A percentile compares a stretch with the other conserved stretches of the same genome.
These are phyloP conservation scores for Colletotrichum euphorbiae DNA, from an alignment of 2,329 filamentous ascomycete species.

Conservation along the genomic window DNA sequence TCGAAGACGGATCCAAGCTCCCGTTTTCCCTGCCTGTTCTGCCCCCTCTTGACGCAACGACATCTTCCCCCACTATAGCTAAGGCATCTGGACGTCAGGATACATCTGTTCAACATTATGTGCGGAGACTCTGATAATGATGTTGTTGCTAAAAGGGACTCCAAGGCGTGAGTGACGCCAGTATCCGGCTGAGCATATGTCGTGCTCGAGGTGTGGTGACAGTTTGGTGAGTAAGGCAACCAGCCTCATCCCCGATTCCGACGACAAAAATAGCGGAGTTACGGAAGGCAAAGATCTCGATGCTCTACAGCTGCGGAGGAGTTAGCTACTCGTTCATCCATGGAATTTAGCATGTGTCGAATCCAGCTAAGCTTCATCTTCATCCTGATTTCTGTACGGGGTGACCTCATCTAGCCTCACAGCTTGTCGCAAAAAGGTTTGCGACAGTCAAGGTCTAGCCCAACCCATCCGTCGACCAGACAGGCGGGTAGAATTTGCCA, in stretches of 20 bases:
- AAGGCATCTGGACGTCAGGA: background rate
- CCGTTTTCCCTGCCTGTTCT: background rate
- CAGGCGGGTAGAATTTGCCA: background rate
- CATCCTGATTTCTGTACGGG: background rate
- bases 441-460: background rate
- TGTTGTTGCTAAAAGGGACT: background rate
- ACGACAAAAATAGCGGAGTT: background rate
- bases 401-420: background rate
- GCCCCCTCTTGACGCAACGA: background rate
- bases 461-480: background rate
- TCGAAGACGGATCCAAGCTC: conserved; percentile 22
- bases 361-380: background rate
- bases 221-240: background rate
- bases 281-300: conserved; percentile 1
- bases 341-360: conserved; percentile 4
- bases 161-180: background rate
- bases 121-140: background rate
- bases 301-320: background rate
- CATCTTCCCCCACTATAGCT: conserved; percentile 1
- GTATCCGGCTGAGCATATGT: background rate
- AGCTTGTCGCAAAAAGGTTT: background rate
- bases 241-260: background rate
- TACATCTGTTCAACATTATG: too few species aligned
- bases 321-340: conserved; percentile 8
- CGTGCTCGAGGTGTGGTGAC: background rate